Conservation (phyloP, 495 filamentous ascomycete genomes). For the Penicillium herquei region DNA sequence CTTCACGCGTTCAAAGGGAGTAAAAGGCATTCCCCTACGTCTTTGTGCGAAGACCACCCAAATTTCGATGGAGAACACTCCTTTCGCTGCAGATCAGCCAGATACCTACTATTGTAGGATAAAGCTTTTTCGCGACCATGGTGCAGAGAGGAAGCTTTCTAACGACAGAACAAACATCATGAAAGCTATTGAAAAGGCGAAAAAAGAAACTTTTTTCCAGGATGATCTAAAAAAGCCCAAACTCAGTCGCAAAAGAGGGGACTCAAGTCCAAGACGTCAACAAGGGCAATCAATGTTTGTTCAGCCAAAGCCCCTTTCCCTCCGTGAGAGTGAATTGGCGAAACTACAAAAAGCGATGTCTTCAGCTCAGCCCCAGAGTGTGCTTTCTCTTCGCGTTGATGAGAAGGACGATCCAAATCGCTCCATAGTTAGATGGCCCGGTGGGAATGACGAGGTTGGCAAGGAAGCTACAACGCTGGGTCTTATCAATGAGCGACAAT, state of each 20-base stretch:
- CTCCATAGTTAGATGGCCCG: background rate
- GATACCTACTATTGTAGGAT: slow-evolving; percentile 94
- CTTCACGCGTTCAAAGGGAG: slow-evolving; percentile 96
- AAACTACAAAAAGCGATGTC: background rate
- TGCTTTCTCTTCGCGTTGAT: background rate
- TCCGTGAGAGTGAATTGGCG: background rate
- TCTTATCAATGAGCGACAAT: background rate
- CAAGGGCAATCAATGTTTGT: no score
- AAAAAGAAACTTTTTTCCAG: background rate
- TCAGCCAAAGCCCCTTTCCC: background rate
- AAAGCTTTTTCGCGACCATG: slow-evolving; percentile 94
- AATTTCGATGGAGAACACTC: slow-evolving; percentile 41
- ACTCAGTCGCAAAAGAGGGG: background rate
- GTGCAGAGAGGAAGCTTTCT: slow-evolving; percentile 89
- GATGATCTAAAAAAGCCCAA: background rate
- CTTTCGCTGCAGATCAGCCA: background rate
- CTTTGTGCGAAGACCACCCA: slow-evolving; percentile 86
- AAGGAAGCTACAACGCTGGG: background rate
- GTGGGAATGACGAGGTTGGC: background rate
- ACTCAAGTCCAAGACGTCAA: no score
- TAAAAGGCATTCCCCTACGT: slow-evolving; percentile 91
- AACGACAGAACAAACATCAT: slow-evolving; percentile 90
- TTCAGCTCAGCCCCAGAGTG: background rate
- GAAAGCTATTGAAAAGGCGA: slow-evolving; percentile 83
- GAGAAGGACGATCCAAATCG: background rate